These are phyloP conservation scores for Hypoxylon trugodes DNA, from an alignment of 495 filamentous ascomycete genomes.

Conservation along the genomic window DNA sequence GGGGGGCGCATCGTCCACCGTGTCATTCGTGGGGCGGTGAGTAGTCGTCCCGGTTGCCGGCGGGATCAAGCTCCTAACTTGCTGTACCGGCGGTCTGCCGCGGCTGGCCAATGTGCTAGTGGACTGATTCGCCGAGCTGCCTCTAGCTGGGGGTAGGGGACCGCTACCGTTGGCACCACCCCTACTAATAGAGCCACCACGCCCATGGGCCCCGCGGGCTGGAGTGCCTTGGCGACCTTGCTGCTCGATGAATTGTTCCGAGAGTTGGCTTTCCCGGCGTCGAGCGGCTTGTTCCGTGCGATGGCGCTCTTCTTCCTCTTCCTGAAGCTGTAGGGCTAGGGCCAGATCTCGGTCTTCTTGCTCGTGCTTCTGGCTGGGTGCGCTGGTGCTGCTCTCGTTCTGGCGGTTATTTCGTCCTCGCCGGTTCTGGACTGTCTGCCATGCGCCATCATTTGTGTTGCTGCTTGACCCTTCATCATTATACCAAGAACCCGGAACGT, in stretches of 20 bases:
- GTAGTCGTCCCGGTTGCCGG: constrained; percentile 44
- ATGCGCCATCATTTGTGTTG: constrained; percentile 46
- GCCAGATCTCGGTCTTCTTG: constrained; percentile 84
- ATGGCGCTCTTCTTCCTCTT: constrained; percentile 79
- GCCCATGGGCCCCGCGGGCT: constrained; percentile 26
- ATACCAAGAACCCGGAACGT: constrained; percentile 11
- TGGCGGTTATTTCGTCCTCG: constrained; percentile 42
- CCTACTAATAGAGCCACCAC: constrained; percentile 35
- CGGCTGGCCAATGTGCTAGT: constrained; percentile 32
- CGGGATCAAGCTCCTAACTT: constrained; percentile 56
- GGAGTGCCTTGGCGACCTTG: constrained; percentile 49
- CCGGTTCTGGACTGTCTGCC: constrained; percentile 61
- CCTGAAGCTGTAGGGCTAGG: constrained; percentile 80
- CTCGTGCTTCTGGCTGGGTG: constrained; percentile 56
- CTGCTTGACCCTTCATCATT: constrained; percentile 13
- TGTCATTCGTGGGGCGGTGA: constrained; percentile 53
- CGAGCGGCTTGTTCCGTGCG: constrained; percentile 58
- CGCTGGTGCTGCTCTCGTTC: constrained; percentile 33
- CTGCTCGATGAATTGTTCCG: constrained; percentile 66
- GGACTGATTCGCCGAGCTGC: constrained; percentile 34
- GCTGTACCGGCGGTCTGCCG: constrained; percentile 44
- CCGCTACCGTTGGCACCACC: constrained; percentile 26
- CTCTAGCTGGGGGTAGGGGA: constrained; percentile 30
- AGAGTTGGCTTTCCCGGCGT: constrained; percentile 57
- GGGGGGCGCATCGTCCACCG: constrained; percentile 73